Base-by-base conservation (phyloP, 768 basidiomycete genomes). In the Piloderma croceum region DNA sequence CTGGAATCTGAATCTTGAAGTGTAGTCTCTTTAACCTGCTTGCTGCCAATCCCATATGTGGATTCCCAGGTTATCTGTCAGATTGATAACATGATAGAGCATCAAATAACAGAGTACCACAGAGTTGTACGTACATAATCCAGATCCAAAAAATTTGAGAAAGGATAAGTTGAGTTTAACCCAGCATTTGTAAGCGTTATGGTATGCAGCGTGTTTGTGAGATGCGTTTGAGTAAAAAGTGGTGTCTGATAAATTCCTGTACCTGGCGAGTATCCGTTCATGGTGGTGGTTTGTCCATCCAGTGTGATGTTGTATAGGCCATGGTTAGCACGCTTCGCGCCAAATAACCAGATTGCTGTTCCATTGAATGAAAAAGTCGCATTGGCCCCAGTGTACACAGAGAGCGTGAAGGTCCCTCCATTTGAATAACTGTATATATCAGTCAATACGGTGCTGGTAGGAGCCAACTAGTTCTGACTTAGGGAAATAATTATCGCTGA, bases 281-380 rank as follows among this genome's bases (percentile, higher is more conserved):
- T 38, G 20, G 44, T 35, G 11, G 57, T 41, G 22, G 41, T 44
- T 7, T 35, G 47, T 21, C 57, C 41, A 53, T 79, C 74, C 1
- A 77, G 51, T 22, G 56, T 52, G 31, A 77, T 62, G 23, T 58
- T 57, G 47, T 65, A 79, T 9, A 39, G 48, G 0, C 76, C 74
- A 47, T 76, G 71, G 39, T 73, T 73, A 5, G 41, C 29, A 18
- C 74, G 63, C 39, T 71, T 70, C 2, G 73, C 67, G 6, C 77
- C 77, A 42, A 65, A 77, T 7, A 78, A 51, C 57, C 66, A 64
- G 15, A 78, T 51, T 5, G 61, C 65, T 9, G 67, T 73, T 12
- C 76, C 77, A 31, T 70, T 70, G 60, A 77, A 77, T 19, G 50
- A 42, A 47, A 77, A 68, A 0, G 59, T 61, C 4, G 59, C 64